Base-by-base conservation (phyloP, 2,329 filamentous ascomycete genomes). In the Cercospora berteroae region DNA sequence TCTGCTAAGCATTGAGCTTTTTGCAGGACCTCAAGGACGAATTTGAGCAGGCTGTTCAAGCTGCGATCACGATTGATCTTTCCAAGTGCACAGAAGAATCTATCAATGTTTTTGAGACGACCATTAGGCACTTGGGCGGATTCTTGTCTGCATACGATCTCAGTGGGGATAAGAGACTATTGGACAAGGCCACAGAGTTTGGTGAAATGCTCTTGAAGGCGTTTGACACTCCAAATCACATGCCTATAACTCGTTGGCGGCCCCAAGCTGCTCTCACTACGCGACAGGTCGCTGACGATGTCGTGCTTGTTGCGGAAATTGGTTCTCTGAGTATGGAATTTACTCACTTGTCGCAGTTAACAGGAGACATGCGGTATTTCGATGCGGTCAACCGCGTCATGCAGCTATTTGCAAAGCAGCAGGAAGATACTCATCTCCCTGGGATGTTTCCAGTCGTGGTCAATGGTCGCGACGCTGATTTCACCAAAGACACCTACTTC, bases 91-190 rank as follows among this genome's bases (percentile, higher is more conserved):
- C 74, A 1, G 69, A 78, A 23, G 78, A 80, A 20, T 76, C 73
- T 18, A 70, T 84, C 71, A 84, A 84, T 65, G 79, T 84, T 5
- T 83, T 84, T 66, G 82, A 84, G 69, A 84, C 82, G 0, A 84
- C 80, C 20, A 84, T 84, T 76, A 71, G 78, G n/a, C 77, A 80
- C 69, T 68, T 80, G 25, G 78, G 78, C 2, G 78, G 78, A 9
- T 74, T 80, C 48, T 68, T 80, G 2, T 64, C 77, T 6, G 77
- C 75, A 2, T 79, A 79, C 64, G 78, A 80, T 50, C 59, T 80
- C 25, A 78, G 76, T 67, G 75, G 73, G 23, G 78, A 79, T 63
- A 71, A 73, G 58, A 67, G 76, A 48, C 71, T 79, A 3, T 72
- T 80, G 29, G 70, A 71, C n/a, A 80, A 79, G 69, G 78, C 78